A percentile compares a stretch with the other conserved stretches of the same genome.
phyloP scores from a whole-genome alignment of 31 red algal genomes.

The Bonnemaisonia californica region DNA sequence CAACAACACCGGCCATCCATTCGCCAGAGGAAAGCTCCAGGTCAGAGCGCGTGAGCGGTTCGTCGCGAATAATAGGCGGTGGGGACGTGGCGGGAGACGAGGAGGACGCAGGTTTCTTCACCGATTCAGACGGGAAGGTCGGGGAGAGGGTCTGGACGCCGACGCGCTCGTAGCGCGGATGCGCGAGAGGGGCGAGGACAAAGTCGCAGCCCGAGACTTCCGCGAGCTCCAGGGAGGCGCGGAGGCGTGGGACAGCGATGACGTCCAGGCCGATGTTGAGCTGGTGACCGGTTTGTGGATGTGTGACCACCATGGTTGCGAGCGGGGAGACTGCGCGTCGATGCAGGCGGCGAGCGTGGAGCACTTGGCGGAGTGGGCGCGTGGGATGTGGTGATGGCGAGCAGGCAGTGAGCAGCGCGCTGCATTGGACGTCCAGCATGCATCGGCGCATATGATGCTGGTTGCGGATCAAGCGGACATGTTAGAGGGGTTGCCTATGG shows the following conservation, averaged over 20 bases:
- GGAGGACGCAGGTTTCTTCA: conserved; percentile 10
- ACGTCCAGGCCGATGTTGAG: conserved; percentile 84
- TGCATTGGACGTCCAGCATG: neutral
- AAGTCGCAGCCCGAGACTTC: conserved; percentile 81
- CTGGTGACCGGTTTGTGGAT: conserved; percentile 87
- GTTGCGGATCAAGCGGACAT: no score
- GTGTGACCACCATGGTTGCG: conserved; percentile 79
- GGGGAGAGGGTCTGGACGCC: neutral
- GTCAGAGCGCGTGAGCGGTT: conserved; percentile 87
- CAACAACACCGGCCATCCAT: conserved; percentile 87
- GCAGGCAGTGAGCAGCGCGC: neutral
- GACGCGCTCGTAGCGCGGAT: conserved; percentile 84
- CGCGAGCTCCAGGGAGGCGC: conserved; percentile 62
- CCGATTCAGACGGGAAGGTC: conserved; percentile 1
- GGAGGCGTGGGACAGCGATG: conserved; percentile 68
- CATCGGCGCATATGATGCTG: no score
- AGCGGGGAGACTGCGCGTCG: neutral
- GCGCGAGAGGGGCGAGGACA: conserved; percentile 74
- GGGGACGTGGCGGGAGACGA: conserved; percentile 19
- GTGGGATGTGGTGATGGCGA: neutral
- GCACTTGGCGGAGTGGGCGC: neutral
- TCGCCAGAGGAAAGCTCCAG: conserved; percentile 85
- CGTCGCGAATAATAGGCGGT: conserved; percentile 64
- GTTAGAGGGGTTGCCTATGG: no score
- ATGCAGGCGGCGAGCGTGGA: no score